Evolutionary conservation across 371 early-diverging fungal genomes (phyloP).

Genomic region (Dentiscutata heterogama): DNA sequence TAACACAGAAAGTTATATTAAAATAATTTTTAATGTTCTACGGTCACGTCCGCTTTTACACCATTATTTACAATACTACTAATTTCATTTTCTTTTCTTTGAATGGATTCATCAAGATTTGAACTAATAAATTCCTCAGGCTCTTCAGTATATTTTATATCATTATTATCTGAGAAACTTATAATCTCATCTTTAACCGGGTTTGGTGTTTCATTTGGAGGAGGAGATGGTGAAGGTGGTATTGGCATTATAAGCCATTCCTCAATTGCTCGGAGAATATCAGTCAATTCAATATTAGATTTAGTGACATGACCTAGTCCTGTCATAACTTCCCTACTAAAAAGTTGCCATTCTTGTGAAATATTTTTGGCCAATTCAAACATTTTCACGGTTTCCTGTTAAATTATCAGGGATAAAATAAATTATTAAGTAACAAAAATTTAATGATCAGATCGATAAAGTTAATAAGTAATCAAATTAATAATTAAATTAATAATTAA

Average conservation of each 20-base stretch:
- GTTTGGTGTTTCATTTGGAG: background rate
- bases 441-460: slow-evolving; percentile 1
- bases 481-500: background rate
- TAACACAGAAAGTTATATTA: too few relatives aligned
- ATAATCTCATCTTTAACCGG: too few relatives aligned
- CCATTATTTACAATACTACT: too few relatives aligned
- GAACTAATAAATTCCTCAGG: too few relatives aligned
- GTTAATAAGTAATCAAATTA: background rate
- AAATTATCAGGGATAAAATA: background rate
- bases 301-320: slow-evolving; percentile 37
- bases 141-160: too few relatives aligned
- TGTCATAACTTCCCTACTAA: slow-evolving; percentile 2
- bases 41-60: too few relatives aligned
- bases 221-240: background rate
- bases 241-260: background rate
- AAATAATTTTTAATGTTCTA: too few relatives aligned
- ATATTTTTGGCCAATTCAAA: slow-evolving; percentile 21
- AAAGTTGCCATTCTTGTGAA: background rate
- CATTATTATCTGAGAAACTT: too few relatives aligned
- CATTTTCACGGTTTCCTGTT: slow-evolving; percentile 38
- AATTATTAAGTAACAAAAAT: background rate
- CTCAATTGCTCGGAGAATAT: background rate
- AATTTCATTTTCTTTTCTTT: too few relatives aligned
- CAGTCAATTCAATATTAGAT: slow-evolving; percentile 40
- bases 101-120: too few relatives aligned